Evolutionary conservation across 1,284 basidiomycete species (phyloP), one percentile per base, ranked within the genome.

Genomic region (Tilletia caries): DNA sequence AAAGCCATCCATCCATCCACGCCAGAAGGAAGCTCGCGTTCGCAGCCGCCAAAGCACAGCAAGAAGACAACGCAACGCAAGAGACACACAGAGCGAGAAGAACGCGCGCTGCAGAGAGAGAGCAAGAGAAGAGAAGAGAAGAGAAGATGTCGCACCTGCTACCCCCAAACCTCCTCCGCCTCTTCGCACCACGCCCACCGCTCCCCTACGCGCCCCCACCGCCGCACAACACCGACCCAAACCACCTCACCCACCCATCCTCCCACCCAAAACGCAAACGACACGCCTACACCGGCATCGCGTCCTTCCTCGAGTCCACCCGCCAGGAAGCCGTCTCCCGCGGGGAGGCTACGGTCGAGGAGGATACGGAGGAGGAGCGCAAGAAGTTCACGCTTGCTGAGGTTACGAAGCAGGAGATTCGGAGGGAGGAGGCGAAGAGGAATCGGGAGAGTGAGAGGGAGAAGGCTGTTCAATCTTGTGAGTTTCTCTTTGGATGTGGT

Each of bases 81-180:
- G 15, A 13, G 10, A 41, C 37, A 41, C 37, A 41, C 37, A 41
- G 37, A 41, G 37, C 5, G 6, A 41, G 37, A 6, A 15, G 15
- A 6, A 15, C 37, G 37, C 37, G 37, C 37, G 37, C 37, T 41
- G 37, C 37, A 41, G 15, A 15, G 15, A 13, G 15, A 41, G 37
- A 41, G 15, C 10, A 41, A 10, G 25, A 3, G 12, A 83, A n/a
- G n/a, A 41, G 37, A 41, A 13, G 15, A 41, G 37, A 41, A 41
- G 37, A 41, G 4, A 37, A 3, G 12, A 83, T 83, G 81, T 79
- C 81, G 48, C 76, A 81, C 71, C 74, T 79, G 13, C 79, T 83
- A 10, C 81, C 81, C 1, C 79, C 81, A 1, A 77, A 72, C 32
- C 71, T 83, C 2, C 60, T 82, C 27, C 76, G 81, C n/a, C 76